phyloP scores from a whole-genome alignment of 768 basidiomycete genomes.

The Rhodotorula taiwanensis region DNA sequence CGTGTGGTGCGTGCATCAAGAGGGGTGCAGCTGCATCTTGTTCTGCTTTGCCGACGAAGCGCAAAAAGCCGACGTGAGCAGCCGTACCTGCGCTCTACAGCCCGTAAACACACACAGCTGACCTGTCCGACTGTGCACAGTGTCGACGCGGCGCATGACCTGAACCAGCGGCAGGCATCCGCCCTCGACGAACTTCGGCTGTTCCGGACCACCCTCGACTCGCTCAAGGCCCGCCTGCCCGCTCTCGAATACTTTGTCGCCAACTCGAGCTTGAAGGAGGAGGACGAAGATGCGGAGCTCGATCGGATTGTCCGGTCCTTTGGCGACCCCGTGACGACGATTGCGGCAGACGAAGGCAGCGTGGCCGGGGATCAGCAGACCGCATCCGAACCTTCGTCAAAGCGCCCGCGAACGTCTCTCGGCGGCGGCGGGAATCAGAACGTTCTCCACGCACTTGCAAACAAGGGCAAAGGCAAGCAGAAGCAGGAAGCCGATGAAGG shows the following conservation, averaged over 20 bases:
- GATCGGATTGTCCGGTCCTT: conserved; percentile 19
- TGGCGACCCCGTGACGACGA: conserved; percentile 18
- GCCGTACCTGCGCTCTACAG: background rate
- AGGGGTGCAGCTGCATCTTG: conserved; percentile 8
- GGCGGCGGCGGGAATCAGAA: too few species aligned
- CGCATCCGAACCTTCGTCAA: background rate
- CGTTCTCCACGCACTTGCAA: too few species aligned
- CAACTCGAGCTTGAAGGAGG: conserved; percentile 4
- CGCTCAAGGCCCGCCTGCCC: conserved; percentile 23
- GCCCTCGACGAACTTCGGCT: conserved; percentile 29
- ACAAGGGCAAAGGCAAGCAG: background rate
- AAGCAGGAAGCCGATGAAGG: conserved; percentile 26
- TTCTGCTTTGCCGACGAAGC: conserved; percentile 8
- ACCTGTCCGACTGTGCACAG: background rate
- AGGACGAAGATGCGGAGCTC: conserved; percentile 15
- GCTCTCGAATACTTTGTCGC: conserved; percentile 29
- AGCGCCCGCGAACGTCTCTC: background rate
- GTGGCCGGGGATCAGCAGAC: background rate
- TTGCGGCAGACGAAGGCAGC: background rate
- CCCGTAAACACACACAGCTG: background rate
- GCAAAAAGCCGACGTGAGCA: conserved; percentile 18
- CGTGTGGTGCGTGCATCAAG: conserved; percentile 28
- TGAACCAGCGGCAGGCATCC: conserved; percentile 9
- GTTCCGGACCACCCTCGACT: conserved; percentile 31
- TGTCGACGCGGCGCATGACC: conserved; percentile 10